Conservation (phyloP, 106 monocot species). For the Iris macrosiphon region DNA sequence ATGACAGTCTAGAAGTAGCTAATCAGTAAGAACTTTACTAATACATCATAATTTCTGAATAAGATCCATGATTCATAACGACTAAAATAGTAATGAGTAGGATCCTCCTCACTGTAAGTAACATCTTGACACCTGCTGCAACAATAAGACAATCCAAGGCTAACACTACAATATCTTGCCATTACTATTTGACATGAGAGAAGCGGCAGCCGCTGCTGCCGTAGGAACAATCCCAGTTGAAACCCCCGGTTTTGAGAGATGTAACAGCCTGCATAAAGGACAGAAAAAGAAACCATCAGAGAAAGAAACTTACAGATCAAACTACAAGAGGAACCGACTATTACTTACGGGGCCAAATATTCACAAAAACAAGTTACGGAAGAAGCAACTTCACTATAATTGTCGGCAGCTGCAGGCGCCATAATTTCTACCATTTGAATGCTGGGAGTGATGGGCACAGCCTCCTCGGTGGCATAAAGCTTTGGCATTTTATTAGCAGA, state of each 20-base stretch:
- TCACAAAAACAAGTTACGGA: constrained; percentile 80
- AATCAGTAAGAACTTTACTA: too few relatives aligned
- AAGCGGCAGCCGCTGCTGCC: constrained; percentile 77
- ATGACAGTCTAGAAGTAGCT: too few relatives aligned
- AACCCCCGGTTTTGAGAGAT: constrained; percentile 93
- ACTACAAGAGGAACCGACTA: not conserved
- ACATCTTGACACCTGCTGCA: too few relatives aligned
- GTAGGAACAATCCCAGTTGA: constrained; percentile 84
- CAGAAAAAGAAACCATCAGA: not conserved
- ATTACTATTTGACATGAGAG: constrained; percentile 71
- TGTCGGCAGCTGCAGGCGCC: constrained; percentile 77
- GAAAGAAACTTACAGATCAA: not conserved
- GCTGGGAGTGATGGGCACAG: constrained; percentile 75
- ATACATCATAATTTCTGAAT: too few relatives aligned
- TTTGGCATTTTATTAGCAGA: constrained; percentile 68
- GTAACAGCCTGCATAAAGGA: constrained; percentile 51
- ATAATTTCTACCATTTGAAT: constrained; percentile 89
- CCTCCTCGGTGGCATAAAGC: constrained; percentile 79
- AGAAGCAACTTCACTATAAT: constrained; percentile 74
- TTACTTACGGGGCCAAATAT: constrained; percentile 94
- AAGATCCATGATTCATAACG: too few relatives aligned
- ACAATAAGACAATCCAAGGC: not conserved
- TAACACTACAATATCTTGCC: constrained; percentile 22
- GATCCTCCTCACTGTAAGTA: too few relatives aligned
- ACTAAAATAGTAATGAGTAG: too few relatives aligned